Base-by-base conservation (phyloP, 352 stramenopile species). In the Globisporangium uncinulatum region DNA sequence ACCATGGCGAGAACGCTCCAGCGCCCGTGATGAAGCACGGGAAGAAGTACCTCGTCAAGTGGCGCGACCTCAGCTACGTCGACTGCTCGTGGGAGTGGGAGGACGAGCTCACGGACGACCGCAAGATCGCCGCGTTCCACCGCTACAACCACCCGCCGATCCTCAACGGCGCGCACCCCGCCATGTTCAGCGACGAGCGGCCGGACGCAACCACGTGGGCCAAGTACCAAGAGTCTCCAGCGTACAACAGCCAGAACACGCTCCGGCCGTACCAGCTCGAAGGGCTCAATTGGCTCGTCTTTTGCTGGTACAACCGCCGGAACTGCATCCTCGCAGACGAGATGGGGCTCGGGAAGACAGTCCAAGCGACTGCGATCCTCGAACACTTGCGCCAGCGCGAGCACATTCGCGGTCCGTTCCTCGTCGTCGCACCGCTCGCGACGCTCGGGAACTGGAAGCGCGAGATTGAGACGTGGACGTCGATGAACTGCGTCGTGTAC, bases 401-500 rank as follows among this genome's bases (percentile, higher is more conserved):
- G 41, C 82, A 97, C 59, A 97, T 92, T 53, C 82, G 84, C 7
- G 94, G 95, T 9, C 97, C 97, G n/a, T 99, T 98, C 66, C 80
- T 99, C 4, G 91, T 99, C 39, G 91, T 99, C 42, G 97, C 96
- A 4, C 97, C 97, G 11, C 82, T 99, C 15, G 98, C 93, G 9
- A 99, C 97, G 2, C 81, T 99, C 29, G 84, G 91, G 19, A 98
- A 99, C 70, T 99, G 98, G 98, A 94, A 99, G 63, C 86, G 97
- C 44, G 98, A 99, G 70, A 99, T 99, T 59, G 85, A 98, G 57
- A 90, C 79, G 24, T 99, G 98, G 98, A 99, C 97, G n/a, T 83
- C 93, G 53, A 94, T 99, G 67, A 99, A 99, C 67, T 98, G 95
- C 49, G 89, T 99, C 43, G 89, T 99, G 5, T 99, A 99, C 61